Percentiles rank a stretch among this genome's conserved stretches.
phyloP scores from a whole-genome alignment of 2,329 filamentous ascomycete species.

The Ophiobolus disseminans region DNA sequence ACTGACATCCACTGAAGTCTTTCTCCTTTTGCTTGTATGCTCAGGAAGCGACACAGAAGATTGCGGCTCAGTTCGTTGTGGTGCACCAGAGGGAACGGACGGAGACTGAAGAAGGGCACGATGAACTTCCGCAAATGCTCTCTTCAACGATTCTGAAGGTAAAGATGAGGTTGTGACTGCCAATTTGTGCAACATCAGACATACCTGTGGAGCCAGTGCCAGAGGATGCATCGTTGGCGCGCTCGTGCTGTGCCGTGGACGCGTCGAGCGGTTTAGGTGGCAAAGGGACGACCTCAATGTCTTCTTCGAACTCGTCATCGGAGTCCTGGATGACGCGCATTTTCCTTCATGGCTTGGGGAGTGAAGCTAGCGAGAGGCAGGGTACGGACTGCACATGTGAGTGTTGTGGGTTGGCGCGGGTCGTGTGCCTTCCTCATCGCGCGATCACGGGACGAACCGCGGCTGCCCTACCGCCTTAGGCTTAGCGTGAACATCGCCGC shows the following conservation, averaged over 20 bases:
- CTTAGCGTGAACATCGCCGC: constrained; percentile 1
- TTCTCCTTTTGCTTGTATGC: constrained; percentile 32
- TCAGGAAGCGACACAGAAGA: constrained; percentile 29
- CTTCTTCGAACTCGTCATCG: constrained; percentile 46
- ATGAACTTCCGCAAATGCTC: constrained; percentile 34
- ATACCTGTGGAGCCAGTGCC: constrained; percentile 43
- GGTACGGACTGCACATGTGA: no score
- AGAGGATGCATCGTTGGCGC: constrained; percentile 3
- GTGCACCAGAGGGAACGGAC: not conserved
- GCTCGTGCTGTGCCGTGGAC: constrained; percentile 14
- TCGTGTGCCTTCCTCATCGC: constrained; percentile 13
- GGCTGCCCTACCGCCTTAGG: constrained; percentile 13
- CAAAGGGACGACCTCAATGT: constrained; percentile 24
- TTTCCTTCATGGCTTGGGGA: constrained; percentile 21
- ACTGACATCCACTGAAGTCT: constrained; percentile 18
- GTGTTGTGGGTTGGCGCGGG: not conserved
- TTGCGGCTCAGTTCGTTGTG: constrained; percentile 17
- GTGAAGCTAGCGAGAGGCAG: no score
- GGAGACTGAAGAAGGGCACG: constrained; percentile 31
- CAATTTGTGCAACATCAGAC: not conserved
- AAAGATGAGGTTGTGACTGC: not conserved
- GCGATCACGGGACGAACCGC: constrained; percentile 26
- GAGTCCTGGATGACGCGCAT: constrained; percentile 47
- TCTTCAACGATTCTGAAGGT: constrained; percentile 30
- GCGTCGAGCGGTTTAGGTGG: constrained; percentile 22